Percentiles rank a stretch among this genome's conserved stretches.
Conservation (phyloP, 257 asterid genomes). For the Lycium barbarum region DNA sequence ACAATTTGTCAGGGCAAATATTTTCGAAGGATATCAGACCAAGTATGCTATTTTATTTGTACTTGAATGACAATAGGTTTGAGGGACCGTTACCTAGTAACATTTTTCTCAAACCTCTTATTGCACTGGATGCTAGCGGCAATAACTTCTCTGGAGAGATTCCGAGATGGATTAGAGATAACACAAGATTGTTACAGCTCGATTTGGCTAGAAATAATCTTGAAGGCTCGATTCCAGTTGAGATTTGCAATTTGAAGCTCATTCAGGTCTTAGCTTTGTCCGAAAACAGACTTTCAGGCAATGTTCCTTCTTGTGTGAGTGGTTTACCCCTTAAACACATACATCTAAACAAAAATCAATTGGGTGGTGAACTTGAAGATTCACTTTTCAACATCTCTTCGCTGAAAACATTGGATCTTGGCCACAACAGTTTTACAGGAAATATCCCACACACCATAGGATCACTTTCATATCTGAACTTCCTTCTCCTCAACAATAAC, state of each 20-base stretch:
- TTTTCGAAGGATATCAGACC: neutral
- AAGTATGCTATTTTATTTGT: neutral
- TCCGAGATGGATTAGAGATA: neutral
- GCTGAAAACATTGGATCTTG: slow-evolving; percentile 10
- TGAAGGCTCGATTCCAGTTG: slow-evolving; percentile 6
- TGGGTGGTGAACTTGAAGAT: neutral
- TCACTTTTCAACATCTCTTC: neutral
- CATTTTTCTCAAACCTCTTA: neutral
- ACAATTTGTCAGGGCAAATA: slow-evolving; percentile 7
- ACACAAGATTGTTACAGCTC: neutral
- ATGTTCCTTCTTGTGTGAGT: slow-evolving; percentile 23
- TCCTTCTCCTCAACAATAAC: neutral
- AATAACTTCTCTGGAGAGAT: neutral
- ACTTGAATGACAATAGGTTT: neutral
- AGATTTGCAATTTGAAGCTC: neutral
- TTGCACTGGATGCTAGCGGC: slow-evolving; percentile 10
- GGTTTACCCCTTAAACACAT: neutral
- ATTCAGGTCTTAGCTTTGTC: neutral
- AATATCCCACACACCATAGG: slow-evolving; percentile 10
- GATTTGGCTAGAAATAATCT: neutral
- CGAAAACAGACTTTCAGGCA: neutral
- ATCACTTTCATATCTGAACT: neutral
- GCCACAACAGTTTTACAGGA: neutral
- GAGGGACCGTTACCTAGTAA: neutral
- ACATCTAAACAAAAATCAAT: neutral